phyloP scores from a whole-genome alignment of 2,329 filamentous ascomycete species.

The Ophiocordyceps unilateralis region DNA sequence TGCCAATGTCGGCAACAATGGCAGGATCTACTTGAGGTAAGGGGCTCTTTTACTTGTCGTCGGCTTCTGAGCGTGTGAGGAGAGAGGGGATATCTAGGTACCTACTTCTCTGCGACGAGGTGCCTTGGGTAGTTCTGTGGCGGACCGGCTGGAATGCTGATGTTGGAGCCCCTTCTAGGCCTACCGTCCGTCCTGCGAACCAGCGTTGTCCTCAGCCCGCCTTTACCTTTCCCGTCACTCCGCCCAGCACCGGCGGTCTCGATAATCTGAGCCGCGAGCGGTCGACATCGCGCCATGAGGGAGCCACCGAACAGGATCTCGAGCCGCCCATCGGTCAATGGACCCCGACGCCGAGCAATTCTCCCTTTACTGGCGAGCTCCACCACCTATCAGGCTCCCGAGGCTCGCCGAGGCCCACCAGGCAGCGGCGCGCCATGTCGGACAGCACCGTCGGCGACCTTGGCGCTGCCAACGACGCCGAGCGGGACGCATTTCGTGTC shows the following conservation, averaged over 20 bases:
- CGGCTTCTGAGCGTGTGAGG: not conserved
- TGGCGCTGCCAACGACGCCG: slow-evolving; percentile 30
- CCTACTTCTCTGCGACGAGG: no score
- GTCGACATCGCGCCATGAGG: slow-evolving; percentile 6
- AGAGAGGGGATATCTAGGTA: no score
- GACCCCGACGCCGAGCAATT: slow-evolving; percentile 23
- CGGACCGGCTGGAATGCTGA: slow-evolving; percentile 6
- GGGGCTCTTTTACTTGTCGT: not conserved
- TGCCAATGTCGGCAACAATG: slow-evolving; percentile 68
- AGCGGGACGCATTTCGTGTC: slow-evolving; percentile 58
- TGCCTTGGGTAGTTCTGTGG: no score
- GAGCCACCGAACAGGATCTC: not conserved
- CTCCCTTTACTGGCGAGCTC: slow-evolving; percentile 17
- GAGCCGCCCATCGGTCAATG: slow-evolving; percentile 19
- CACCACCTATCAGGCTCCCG: slow-evolving; percentile 11
- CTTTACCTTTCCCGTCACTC: slow-evolving; percentile 43
- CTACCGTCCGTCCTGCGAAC: slow-evolving; percentile 42
- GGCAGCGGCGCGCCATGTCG: slow-evolving; percentile 50
- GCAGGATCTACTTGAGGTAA: slow-evolving; percentile 64
- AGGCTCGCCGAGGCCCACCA: slow-evolving; percentile 10
- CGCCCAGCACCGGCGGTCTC: slow-evolving; percentile 39
- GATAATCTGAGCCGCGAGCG: slow-evolving; percentile 23
- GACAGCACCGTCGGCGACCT: slow-evolving; percentile 61
- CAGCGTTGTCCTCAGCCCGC: slow-evolving; percentile 43
- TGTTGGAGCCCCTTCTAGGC: slow-evolving; percentile 22